Evolutionary conservation across 768 basidiomycete genomes (phyloP), one percentile per base, ranked within the genome.

Genomic region (Tulasnella sp.): DNA sequence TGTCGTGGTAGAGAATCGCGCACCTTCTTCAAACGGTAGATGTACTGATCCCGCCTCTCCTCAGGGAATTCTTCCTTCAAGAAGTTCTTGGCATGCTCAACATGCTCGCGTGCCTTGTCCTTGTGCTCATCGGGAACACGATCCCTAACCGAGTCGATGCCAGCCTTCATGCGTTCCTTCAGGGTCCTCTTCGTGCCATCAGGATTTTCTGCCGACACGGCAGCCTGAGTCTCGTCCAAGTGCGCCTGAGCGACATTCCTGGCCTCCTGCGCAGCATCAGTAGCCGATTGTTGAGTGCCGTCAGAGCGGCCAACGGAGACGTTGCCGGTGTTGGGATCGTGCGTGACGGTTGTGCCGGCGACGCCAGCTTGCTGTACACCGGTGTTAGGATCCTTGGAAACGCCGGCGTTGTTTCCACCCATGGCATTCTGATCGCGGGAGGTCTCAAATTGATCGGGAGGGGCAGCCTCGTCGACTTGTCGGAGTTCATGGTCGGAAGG

Each of bases 21-120:
- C 23, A 85, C 87, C 82, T 96, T 97, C 78, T 97, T 97, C 4
- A 82, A 78, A 11, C 95, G 81, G 76, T 85, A 95, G 67, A 98
- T 87, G 71, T 92, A 96, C 67, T 90, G 90, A 56, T 95, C 90
- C 23, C 90, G 80, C 21, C 95, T 77, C 71, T 93, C 93, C 65
- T 86, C 77, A 0, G 94, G 93, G 77, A 96, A 93, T 41, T 94
- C 88, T 51, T 93, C 88, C 15, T 73, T 72, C 54, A 96, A 65
- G 70, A 88, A 86, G 30, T 83, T 76, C 67, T 80, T 81, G 24
- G 81, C 77, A 15, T 78, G 77, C 48, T 86, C 78, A 45, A 76
- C 51, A 11, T 83, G 74, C 5, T 84, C 79, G 32, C 75, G 70
- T 0, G 74, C 78, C 11, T 68, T 72, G 9, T 83, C 80, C 62